Conservation (phyloP, 2,329 filamentous ascomycete genomes). For the Magnaporthiopsis rhizophila region DNA sequence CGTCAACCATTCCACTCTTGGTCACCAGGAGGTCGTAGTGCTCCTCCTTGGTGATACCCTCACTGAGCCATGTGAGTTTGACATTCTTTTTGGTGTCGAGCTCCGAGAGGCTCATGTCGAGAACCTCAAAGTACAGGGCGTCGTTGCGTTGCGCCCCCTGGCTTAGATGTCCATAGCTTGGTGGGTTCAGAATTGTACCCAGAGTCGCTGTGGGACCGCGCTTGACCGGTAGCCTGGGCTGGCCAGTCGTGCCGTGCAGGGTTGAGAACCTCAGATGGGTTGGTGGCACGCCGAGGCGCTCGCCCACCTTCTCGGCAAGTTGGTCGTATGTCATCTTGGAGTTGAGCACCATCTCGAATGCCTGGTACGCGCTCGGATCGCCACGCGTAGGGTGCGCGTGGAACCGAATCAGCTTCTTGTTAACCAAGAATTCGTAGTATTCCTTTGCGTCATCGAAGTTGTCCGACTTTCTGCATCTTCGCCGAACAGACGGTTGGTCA, state of each 20-base stretch:
- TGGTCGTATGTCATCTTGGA: constrained; percentile 87
- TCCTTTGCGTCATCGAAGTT: constrained; percentile 64
- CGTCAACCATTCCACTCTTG: constrained; percentile 73
- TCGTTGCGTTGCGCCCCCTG: constrained; percentile 68
- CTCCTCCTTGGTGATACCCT: constrained; percentile 89
- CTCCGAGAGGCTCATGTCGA: constrained; percentile 91
- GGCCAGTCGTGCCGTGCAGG: constrained; percentile 67
- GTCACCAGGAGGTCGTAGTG: constrained; percentile 74
- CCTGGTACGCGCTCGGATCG: constrained; percentile 49
- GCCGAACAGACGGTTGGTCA: too few relatives aligned
- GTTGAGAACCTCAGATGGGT: constrained; percentile 91
- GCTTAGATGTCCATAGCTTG: constrained; percentile 45
- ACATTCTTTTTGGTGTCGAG: constrained; percentile 86
- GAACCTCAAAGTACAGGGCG: constrained; percentile 80
- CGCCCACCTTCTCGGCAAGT: constrained; percentile 73
- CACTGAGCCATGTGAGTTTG: constrained; percentile 75
- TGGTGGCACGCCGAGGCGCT: constrained; percentile 65
- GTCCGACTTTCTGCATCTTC: constrained; percentile 33
- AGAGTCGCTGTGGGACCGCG: constrained; percentile 64
- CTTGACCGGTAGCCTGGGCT: constrained; percentile 71
- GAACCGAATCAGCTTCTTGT: constrained; percentile 74
- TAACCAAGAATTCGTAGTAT: constrained; percentile 90
- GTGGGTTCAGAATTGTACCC: constrained; percentile 67
- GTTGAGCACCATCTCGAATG: constrained; percentile 72
- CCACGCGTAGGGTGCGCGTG: constrained; percentile 54